These are phyloP conservation scores for Penicillium sp. DNA, from an alignment of 2,329 filamentous ascomycete species.

Conservation along the genomic window DNA sequence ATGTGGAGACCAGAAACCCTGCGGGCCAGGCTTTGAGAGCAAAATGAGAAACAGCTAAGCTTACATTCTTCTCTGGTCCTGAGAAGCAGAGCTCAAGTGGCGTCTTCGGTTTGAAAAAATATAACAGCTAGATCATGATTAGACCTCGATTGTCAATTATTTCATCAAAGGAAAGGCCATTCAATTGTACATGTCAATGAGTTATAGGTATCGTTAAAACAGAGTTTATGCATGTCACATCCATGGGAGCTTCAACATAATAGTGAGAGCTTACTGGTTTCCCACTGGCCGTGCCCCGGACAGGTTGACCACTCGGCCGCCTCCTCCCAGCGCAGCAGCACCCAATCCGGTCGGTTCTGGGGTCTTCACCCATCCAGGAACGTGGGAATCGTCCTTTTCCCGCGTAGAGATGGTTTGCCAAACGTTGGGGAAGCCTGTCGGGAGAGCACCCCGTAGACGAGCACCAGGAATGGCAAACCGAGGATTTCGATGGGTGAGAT, in stretches of 20 bases:
- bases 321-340: constrained; percentile 34
- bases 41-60: not conserved
- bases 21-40: constrained; percentile 13
- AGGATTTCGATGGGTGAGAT: constrained; percentile 74
- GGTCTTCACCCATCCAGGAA: constrained; percentile 74
- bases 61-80: not conserved
- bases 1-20: constrained; percentile 22
- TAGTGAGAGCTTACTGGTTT: constrained; percentile 24
- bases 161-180: not conserved
- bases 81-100: not conserved
- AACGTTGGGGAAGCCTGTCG: constrained; percentile 69
- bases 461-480: constrained; percentile 84
- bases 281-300: constrained; percentile 59
- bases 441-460: constrained; percentile 43
- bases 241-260: not conserved
- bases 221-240: not conserved
- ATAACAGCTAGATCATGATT: not conserved
- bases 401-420: constrained; percentile 70
- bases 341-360: constrained; percentile 22
- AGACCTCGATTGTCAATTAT: not conserved
- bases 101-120: not conserved
- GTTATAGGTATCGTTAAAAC: constrained; percentile 2
- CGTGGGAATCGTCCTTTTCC: constrained; percentile 63
- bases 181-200: not conserved
- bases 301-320: constrained; percentile 62